These are phyloP conservation scores for Leccinum fallax DNA, from an alignment of 1,284 basidiomycete genomes.

Conservation along the genomic window DNA sequence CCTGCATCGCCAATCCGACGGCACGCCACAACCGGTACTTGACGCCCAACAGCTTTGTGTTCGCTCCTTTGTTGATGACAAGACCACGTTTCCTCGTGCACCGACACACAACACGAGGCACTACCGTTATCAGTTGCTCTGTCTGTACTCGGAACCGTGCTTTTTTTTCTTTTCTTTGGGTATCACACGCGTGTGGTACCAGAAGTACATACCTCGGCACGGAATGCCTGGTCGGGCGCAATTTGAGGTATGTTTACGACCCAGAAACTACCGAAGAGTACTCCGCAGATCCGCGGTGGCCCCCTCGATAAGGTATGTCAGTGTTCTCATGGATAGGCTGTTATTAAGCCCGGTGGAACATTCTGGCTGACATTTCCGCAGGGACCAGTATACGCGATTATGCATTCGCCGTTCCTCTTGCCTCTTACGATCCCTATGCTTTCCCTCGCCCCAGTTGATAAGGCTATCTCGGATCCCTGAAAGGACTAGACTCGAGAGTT, in stretches of 20 bases:
- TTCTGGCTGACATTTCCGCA: slow-evolving; percentile 24
- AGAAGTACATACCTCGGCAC: slow-evolving; percentile 18
- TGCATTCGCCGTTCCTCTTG: slow-evolving; percentile 31
- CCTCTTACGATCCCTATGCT: slow-evolving; percentile 25
- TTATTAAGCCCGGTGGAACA: slow-evolving; percentile 26
- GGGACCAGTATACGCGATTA: slow-evolving; percentile 20
- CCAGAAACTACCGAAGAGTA: slow-evolving; percentile 2
- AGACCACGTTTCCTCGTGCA: slow-evolving; percentile 4
- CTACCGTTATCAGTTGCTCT: slow-evolving; percentile 7
- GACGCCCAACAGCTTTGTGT: background rate
- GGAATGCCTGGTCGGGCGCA: slow-evolving; percentile 7
- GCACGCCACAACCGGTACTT: slow-evolving; percentile 6
- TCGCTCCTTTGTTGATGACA: background rate
- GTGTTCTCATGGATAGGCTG: slow-evolving; percentile 28
- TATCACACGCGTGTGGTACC: slow-evolving; percentile 1
- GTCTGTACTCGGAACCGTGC: slow-evolving; percentile 20
- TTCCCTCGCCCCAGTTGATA: slow-evolving; percentile 27
- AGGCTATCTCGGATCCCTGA: slow-evolving; percentile 33
- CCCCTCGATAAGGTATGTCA: slow-evolving; percentile 23
- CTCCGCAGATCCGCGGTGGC: slow-evolving; percentile 35
- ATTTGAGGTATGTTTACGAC: slow-evolving; percentile 5
- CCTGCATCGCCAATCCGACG: slow-evolving; percentile 9
- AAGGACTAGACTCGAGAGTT: slow-evolving; percentile 27
- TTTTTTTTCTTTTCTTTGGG: background rate
- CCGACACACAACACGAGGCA: slow-evolving; percentile 9